Evolutionary conservation across 371 early-diverging fungal genomes (phyloP), one percentile per base, ranked within the genome.

Genomic region (Racocetra persica): DNA sequence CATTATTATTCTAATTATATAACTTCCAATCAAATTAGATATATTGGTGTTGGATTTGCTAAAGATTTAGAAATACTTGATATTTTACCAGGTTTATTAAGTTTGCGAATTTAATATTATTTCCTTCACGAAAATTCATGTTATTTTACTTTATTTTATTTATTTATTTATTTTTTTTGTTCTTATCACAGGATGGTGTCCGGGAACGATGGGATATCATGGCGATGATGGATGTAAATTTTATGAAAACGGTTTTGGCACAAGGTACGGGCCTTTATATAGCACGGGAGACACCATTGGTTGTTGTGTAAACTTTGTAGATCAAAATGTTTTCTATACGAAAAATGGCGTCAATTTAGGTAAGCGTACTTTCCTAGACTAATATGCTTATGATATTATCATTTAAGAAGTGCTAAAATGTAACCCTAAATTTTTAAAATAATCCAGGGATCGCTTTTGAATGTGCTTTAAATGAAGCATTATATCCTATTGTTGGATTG

Each of bases 261-360:
- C 1, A 1, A 45, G 98, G 24, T 99, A 93, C 82, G 99, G 99
- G 0, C 99, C 98, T 13, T 90, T 90, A 7, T 99, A 92, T 80
- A 91, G 92, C 24, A 97, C 96, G 1, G 96, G 95, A 13, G 98
- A 98, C 83, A 89, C 92, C 0, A 91, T 97, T 65, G 98, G 98
- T 11, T 98, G 98, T 84, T 91, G 95, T 11, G 84, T 98, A 60
- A 95, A 98, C 85, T 96, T 97, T 86, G 80, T 86, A 28, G 88
- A 87, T 55, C 88, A 85, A 73, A 88, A 92, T 3, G 89, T 93
- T 2, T 97, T 95, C 81, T 99, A 93, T 85, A 97, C 97, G 13
- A 97, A 95, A 83, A 98, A 98, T 83, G 99, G 99, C 1, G 85
- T 89, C 6, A 88, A 89, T 80, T 89, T 98, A 28, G 97, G 96